Percentiles rank a stretch among this genome's conserved stretches.
These are phyloP conservation scores for Elaeagnus macrophylla DNA, from an alignment of 306 rosid genomes.

Conservation along the genomic window DNA sequence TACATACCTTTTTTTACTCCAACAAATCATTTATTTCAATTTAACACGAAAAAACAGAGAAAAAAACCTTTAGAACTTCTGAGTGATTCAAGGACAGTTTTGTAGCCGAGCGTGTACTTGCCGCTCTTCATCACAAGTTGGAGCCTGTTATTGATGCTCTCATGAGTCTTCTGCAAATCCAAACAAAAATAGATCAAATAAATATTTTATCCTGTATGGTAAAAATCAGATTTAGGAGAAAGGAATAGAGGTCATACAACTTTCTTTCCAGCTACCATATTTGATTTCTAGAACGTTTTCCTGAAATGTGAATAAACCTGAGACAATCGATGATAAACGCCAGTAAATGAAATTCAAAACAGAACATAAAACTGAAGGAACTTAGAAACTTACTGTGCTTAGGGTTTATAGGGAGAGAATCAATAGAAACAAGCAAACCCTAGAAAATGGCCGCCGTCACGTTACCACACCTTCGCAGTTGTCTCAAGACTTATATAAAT, in stretches of 20 bases:
- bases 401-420: no score
- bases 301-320: not conserved
- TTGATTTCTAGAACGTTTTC: not conserved
- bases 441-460: no score
- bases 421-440: no score
- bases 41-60: not conserved
- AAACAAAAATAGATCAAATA: not conserved
- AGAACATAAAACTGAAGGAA: no score
- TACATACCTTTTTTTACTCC: no score
- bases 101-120: constrained; percentile 29
- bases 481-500: no score
- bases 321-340: not conserved
- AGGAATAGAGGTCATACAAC: not conserved
- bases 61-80: constrained; percentile 25
- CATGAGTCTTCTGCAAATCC: constrained; percentile 29
- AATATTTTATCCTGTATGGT: not conserved
- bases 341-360: no score
- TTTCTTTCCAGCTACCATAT: constrained; percentile 20
- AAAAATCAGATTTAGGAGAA: not conserved
- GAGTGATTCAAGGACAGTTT: constrained; percentile 28
- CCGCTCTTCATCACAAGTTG: constrained; percentile 38
- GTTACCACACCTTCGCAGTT: no score
- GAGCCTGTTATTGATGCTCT: constrained; percentile 30
- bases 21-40: not conserved
- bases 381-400: no score